A percentile compares a stretch with the other conserved stretches of the same genome.
Conservation (phyloP, 768 basidiomycete genomes). For the Rhizopogon vinicolor region DNA sequence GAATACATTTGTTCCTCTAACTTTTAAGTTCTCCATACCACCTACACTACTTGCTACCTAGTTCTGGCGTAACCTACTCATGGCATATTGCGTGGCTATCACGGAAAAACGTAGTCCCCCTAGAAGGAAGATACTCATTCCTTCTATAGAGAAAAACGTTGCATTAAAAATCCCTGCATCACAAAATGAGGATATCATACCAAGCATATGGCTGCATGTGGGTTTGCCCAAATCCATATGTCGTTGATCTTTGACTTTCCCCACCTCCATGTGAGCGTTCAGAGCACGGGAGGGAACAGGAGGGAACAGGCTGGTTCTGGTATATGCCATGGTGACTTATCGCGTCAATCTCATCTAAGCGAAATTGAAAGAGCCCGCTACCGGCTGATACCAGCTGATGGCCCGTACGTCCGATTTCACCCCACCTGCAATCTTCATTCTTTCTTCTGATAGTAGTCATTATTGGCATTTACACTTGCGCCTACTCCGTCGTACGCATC, state of each 20-base stretch:
- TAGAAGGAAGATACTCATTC: not conserved
- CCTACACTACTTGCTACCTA: too few species aligned
- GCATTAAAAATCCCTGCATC: not conserved
- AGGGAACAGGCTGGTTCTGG: conserved; percentile 3
- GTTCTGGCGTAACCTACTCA: too few species aligned
- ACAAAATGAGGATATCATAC: not conserved
- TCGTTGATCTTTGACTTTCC: not conserved
- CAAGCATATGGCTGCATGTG: not conserved
- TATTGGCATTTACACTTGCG: not conserved
- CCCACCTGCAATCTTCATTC: not conserved
- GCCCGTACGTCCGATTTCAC: conserved; percentile 9
- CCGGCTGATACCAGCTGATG: not conserved
- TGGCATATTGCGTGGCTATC: not conserved
- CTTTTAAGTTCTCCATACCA: not conserved
- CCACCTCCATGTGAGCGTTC: not conserved
- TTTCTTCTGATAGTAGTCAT: not conserved
- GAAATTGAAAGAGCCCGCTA: conserved; percentile 19
- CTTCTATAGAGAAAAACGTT: not conserved
- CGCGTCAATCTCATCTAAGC: conserved; percentile 26
- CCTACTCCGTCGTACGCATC: not conserved
- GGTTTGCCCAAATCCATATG: not conserved
- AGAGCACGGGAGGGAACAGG: not conserved
- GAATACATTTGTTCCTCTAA: not conserved
- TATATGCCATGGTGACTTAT: conserved; percentile 4
- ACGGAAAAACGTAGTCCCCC: not conserved